These are phyloP conservation scores for Fusarium longipes DNA, from an alignment of 2,329 filamentous ascomycete species.

Conservation along the genomic window DNA sequence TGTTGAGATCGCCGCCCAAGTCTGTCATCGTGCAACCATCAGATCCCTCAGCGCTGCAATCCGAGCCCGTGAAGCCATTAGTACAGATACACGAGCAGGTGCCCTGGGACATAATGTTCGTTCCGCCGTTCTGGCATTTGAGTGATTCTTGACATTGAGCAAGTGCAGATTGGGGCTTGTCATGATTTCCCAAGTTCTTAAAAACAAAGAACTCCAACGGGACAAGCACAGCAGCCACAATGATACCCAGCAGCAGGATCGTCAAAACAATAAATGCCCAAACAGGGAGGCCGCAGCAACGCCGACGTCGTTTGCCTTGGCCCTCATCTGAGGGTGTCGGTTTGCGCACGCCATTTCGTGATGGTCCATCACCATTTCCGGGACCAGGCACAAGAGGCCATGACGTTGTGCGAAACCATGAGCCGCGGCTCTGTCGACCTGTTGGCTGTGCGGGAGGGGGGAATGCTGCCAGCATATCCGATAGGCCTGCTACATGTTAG, in stretches of 20 bases:
- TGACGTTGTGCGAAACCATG: conserved; percentile 57
- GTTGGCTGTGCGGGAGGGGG: conserved; percentile 67
- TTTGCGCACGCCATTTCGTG: conserved; percentile 38
- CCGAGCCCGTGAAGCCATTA: conserved; percentile 80
- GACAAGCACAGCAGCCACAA: conserved; percentile 84
- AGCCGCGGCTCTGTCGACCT: conserved; percentile 59
- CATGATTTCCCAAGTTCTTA: conserved; percentile 56
- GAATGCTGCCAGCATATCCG: conserved; percentile 74
- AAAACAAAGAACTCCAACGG: conserved; percentile 76
- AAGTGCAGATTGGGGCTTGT: conserved; percentile 53
- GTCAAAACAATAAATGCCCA: conserved; percentile 78
- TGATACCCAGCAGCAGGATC: conserved; percentile 74
- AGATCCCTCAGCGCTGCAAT: conserved; percentile 61
- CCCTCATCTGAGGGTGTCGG: conserved; percentile 41
- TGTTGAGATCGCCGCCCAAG: conserved; percentile 57
- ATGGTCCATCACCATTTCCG: conserved; percentile 33
- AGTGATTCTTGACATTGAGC: conserved; percentile 69
- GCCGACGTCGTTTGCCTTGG: conserved; percentile 59
- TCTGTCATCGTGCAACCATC: conserved; percentile 66
- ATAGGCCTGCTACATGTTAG: conserved; percentile 64
- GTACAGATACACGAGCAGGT: conserved; percentile 88
- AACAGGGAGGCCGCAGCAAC: conserved; percentile 85
- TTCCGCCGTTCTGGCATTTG: conserved; percentile 83
- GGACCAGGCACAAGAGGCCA: conserved; percentile 60
- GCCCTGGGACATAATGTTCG: conserved; percentile 74